Base-by-base conservation (phyloP, 2,329 filamentous ascomycete species). In the Pseudocercospora eumusae region DNA sequence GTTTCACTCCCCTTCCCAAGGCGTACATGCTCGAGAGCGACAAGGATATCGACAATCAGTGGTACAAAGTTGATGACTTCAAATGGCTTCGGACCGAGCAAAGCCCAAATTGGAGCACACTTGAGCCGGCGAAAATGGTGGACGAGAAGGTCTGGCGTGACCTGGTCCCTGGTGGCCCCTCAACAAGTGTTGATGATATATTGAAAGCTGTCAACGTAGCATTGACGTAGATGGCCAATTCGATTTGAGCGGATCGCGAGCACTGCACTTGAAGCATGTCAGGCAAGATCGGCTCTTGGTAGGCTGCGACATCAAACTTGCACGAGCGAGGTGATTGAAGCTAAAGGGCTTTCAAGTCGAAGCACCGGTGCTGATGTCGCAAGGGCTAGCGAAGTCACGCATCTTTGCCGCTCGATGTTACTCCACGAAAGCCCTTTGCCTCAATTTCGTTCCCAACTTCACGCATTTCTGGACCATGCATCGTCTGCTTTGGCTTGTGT, bases 1-100 rank as follows among this genome's bases (percentile, higher is more conserved):
- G 88, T 10, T 97, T 99, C 76, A 88, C 91, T 18, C 87, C 88
- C 11, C 79, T 96, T 27, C 92, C 92, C 0, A 75, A 78, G 21
- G 77, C 76, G 63, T 92, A 90, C 78, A 61, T 66, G 45, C 62
- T 61, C 28, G 65, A 77, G 59, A 64, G 59, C 4, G 73, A 73
- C 28, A 53, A 56, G 0, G 68, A 70, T 1, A 66, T 69, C 28
- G 65, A 74, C 58, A 93, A 96, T 74, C 85, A 89, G 70, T 99
- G 92, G 91, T 84, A 93, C 69, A 87, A 95, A 71, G 90, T 98
- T 15, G 91, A 98, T 75, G 95, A 99, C 75, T 99, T 99, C 82
- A 96, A 96, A 78, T 98, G 95, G 95, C 84, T 97, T 66, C 96
- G 93, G 76, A 82, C 85, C 15, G 91, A 90, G 61, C 86, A 86